Evolutionary conservation across 164 flowering plant species (phyloP).

Genomic region (Vitis labrusca): DNA sequence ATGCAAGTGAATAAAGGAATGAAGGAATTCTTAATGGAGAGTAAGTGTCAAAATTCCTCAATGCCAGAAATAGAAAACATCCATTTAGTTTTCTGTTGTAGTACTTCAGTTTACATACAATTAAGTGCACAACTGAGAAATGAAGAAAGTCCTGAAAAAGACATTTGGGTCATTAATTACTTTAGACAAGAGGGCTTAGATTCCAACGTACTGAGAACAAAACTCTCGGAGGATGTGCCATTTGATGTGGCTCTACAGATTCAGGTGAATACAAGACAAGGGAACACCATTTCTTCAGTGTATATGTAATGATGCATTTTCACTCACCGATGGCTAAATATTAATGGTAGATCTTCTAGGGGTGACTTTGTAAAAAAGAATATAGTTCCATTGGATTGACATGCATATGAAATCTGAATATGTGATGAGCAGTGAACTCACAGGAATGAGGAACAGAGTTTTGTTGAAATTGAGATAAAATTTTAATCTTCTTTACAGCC

Average conservation of each 20-base stretch:
- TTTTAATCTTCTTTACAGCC: no score
- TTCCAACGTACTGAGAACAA: background rate
- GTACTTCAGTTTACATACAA: no score
- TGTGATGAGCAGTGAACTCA: no score
- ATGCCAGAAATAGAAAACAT: background rate
- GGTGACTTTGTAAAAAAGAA: no score
- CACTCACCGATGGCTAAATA: no score
- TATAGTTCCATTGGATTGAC: no score
- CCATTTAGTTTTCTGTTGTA: background rate
- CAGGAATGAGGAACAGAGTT: no score
- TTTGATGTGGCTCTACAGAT: background rate
- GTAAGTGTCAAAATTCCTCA: constrained; percentile 44
- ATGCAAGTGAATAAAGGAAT: constrained; percentile 85
- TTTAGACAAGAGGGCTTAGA: background rate
- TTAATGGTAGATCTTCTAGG: no score
- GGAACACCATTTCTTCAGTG: background rate
- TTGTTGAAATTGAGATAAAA: no score
- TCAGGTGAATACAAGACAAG: background rate
- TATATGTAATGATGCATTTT: background rate
- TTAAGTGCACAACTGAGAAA: background rate
- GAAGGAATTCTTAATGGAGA: constrained; percentile 65
- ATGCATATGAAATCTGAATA: no score
- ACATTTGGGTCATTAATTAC: background rate
- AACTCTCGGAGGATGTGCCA: background rate
- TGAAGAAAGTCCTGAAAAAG: background rate